phyloP scores from a whole-genome alignment of 2,329 filamentous ascomycete genomes.

The Cladosporium sp. region DNA sequence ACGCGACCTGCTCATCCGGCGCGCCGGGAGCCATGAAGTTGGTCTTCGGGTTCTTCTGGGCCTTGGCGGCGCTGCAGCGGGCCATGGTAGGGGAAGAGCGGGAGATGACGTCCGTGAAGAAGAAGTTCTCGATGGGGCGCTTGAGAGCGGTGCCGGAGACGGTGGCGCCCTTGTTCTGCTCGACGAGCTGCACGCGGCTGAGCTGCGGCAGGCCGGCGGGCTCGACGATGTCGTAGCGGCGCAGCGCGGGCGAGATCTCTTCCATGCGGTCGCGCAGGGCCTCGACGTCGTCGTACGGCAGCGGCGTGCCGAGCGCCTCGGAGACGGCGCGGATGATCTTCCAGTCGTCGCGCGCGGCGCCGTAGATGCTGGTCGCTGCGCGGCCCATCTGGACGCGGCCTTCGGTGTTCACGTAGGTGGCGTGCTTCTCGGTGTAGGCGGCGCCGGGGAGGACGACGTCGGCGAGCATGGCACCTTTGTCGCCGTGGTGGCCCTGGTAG shows the following conservation, averaged over 20 bases:
- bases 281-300: constrained; percentile 91
- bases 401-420: constrained; percentile 96
- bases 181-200: constrained; percentile 90
- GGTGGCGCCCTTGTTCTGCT: constrained; percentile 87
- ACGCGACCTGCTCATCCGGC: background rate
- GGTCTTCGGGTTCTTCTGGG: constrained; percentile 45
- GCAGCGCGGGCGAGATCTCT: constrained; percentile 85
- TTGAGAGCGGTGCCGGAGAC: constrained; percentile 66
- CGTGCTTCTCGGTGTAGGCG: constrained; percentile 94
- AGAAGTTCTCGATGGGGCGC: constrained; percentile 91
- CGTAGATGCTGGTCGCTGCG: constrained; percentile 79
- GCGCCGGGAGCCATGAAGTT: constrained; percentile 47
- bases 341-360: constrained; percentile 92
- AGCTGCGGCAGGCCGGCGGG: constrained; percentile 61
- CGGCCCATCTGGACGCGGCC: constrained; percentile 92
- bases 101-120: constrained; percentile 94
- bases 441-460: constrained; percentile 91
- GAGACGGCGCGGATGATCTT: constrained; percentile 93
- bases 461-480: constrained; percentile 84
- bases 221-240: constrained; percentile 87
- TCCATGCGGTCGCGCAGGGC: constrained; percentile 86
- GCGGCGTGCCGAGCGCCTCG: constrained; percentile 79
- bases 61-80: constrained; percentile 89
- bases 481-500: constrained; percentile 97
- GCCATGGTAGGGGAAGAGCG: constrained; percentile 98